Conservation (phyloP, 2,329 filamentous ascomycete genomes). For the Talaromyces sp. region DNA sequence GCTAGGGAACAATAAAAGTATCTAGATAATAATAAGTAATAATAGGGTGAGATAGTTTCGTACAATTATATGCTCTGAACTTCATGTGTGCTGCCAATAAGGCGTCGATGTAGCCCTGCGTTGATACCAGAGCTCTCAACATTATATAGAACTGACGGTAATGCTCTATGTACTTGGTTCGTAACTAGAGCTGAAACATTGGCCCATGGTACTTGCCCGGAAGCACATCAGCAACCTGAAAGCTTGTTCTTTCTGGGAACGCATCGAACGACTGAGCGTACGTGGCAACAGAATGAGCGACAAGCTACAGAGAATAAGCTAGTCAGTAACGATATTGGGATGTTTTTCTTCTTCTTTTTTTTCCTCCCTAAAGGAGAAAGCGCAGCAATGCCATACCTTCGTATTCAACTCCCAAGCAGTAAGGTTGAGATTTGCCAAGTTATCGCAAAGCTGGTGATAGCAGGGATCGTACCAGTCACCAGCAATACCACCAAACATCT, state of each 20-base stretch:
- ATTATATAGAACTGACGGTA: background rate
- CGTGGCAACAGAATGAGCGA: background rate
- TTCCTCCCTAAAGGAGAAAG: background rate
- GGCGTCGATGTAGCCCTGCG: background rate
- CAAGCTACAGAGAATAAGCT: background rate
- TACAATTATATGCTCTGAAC: background rate
- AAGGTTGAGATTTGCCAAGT: constrained; percentile 54
- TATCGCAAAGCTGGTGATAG: constrained; percentile 57
- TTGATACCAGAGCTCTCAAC: background rate
- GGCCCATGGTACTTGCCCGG: background rate
- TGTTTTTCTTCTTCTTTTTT: background rate
- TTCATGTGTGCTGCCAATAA: background rate
- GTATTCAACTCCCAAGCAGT: constrained; percentile 57
- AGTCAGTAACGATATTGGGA: background rate
- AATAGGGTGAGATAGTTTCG: background rate
- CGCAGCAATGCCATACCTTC: constrained; percentile 36
- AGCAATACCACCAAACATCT: constrained; percentile 68
- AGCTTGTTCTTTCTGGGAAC: background rate
- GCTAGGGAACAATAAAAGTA: background rate
- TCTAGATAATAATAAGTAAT: background rate
- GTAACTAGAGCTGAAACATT: background rate
- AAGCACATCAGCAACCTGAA: background rate
- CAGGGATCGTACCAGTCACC: constrained; percentile 58
- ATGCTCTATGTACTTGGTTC: background rate
- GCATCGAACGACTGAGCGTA: background rate